Conservation (phyloP, 2,329 filamentous ascomycete species). For the Periconia macrospinosa region DNA sequence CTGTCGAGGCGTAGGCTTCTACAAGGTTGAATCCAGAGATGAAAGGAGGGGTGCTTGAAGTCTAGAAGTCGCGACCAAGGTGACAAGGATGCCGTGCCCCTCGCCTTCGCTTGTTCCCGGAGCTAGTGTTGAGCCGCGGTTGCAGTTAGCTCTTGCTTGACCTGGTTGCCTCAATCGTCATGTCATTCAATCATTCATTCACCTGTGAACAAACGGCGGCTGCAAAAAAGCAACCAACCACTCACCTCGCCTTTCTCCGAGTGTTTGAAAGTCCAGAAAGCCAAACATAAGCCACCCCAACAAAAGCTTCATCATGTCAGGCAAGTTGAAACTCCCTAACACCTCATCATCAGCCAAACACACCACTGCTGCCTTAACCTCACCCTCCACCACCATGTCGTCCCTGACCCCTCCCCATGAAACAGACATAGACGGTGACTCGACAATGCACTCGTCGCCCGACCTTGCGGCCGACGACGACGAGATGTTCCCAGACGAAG, state of each 20-base stretch:
- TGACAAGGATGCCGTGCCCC: not conserved
- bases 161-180: not conserved
- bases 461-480: conserved; percentile 35
- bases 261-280: not conserved
- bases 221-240: too few relatives aligned
- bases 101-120: conserved; percentile 5
- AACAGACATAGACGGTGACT: conserved; percentile 58
- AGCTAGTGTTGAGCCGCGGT: not conserved
- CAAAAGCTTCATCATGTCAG: conserved; percentile 8
- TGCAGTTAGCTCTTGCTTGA: too few relatives aligned
- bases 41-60: conserved; percentile 24
- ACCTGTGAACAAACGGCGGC: too few relatives aligned
- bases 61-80: conserved; percentile 16
- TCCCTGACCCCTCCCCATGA: conserved; percentile 11
- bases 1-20: not conserved
- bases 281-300: not conserved
- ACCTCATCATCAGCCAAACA: conserved; percentile 4
- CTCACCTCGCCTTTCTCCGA: not conserved
- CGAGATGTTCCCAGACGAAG: conserved; percentile 49
- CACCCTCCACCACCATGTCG: conserved; percentile 10
- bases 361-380: conserved; percentile 7
- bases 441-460: conserved; percentile 55
- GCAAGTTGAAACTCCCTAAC: not conserved
- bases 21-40: conserved; percentile 3
- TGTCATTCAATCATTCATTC: not conserved